Evolutionary conservation across 2,329 filamentous ascomycete genomes (phyloP).

Genomic region (Colletotrichum coccodes): DNA sequence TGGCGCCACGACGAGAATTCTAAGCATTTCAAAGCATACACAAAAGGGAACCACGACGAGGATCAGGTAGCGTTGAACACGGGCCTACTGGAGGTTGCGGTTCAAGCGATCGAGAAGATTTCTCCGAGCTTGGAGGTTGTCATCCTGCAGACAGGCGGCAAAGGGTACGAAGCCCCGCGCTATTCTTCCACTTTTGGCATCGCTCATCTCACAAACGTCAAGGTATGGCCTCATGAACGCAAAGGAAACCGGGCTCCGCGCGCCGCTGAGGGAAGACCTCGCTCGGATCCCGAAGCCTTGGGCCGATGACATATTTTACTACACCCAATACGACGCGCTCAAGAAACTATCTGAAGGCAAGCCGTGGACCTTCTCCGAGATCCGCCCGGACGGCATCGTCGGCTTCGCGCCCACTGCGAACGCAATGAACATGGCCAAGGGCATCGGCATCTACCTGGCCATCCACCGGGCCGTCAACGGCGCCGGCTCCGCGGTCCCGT

Average conservation of each 20-base stretch:
- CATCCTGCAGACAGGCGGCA: constrained; percentile 34
- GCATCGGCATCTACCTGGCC: constrained; percentile 31
- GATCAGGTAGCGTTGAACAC: neutral
- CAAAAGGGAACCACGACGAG: constrained; percentile 9
- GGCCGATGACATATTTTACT: constrained; percentile 34
- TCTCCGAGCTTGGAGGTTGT: constrained; percentile 16
- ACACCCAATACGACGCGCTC: constrained; percentile 30
- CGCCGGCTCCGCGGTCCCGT: constrained; percentile 25
- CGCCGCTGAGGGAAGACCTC: constrained; percentile 20
- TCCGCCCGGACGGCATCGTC: constrained; percentile 35
- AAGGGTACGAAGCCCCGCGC: neutral
- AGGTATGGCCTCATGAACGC: constrained; percentile 33
- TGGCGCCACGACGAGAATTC: no score
- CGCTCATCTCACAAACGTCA: neutral
- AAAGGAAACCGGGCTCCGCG: neutral
- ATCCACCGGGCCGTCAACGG: constrained; percentile 31
- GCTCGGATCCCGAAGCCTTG: constrained; percentile 33
- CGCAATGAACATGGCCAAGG: constrained; percentile 34
- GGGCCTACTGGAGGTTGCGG: neutral
- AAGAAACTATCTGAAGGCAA: constrained; percentile 24
- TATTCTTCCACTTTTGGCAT: neutral
- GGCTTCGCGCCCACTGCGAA: constrained; percentile 31
- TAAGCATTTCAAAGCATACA: constrained; percentile 18
- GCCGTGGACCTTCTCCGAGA: constrained; percentile 33
- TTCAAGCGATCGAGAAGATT: constrained; percentile 3